These are phyloP conservation scores for Dysphania ambrosioides DNA, from an alignment of 148 eudicot genomes.

Conservation along the genomic window DNA sequence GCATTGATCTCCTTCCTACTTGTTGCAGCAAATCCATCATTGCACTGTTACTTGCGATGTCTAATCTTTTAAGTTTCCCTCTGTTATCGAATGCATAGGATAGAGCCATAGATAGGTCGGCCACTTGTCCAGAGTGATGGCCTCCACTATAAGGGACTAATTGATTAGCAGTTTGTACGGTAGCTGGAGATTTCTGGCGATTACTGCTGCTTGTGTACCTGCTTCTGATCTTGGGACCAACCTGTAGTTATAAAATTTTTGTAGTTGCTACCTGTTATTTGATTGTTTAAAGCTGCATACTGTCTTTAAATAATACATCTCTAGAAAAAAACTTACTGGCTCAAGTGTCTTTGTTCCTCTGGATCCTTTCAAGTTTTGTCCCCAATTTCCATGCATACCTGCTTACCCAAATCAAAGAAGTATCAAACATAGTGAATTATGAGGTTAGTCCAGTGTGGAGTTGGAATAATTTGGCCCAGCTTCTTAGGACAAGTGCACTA, in stretches of 20 bases:
- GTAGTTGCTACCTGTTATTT: not conserved
- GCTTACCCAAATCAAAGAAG: constrained; percentile 18
- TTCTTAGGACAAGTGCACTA: not conserved
- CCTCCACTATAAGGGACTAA: constrained; percentile 53
- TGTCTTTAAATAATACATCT: not conserved
- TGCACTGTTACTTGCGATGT: constrained; percentile 45
- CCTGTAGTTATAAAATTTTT: constrained; percentile 21
- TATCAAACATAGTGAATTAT: not conserved
- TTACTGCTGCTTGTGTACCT: constrained; percentile 34
- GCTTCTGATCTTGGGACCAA: constrained; percentile 37
- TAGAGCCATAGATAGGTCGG: constrained; percentile 70
- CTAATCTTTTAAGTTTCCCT: constrained; percentile 44
- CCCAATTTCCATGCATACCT: constrained; percentile 45
- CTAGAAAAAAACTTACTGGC: constrained; percentile 40
- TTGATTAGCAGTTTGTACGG: constrained; percentile 47
- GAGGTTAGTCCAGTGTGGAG: not conserved
- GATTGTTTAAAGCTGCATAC: not conserved
- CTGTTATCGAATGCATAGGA: constrained; percentile 50
- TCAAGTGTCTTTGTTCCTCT: constrained; percentile 43
- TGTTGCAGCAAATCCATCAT: constrained; percentile 56
- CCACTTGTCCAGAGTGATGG: constrained; percentile 33
- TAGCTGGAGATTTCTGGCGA: constrained; percentile 30
- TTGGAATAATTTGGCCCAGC: not conserved
- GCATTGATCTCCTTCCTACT: constrained; percentile 52
- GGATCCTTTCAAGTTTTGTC: constrained; percentile 43